Conservation (phyloP, 2,329 filamentous ascomycete genomes). For the Sporothrix protearum region DNA sequence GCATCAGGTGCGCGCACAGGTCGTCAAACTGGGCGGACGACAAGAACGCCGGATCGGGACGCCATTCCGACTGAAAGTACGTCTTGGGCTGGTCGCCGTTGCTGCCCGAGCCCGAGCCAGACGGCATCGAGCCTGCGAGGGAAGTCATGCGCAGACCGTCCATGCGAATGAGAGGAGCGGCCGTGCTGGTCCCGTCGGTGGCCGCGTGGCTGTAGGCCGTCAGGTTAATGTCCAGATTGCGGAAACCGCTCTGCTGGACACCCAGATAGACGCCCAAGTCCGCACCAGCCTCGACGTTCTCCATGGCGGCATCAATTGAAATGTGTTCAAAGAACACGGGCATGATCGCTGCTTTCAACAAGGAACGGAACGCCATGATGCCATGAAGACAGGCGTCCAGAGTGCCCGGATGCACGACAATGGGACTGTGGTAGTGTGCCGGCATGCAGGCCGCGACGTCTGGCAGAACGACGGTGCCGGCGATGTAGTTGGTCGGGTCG, state of each 20-base stretch:
- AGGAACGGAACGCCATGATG: constrained; percentile 28
- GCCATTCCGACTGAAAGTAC: constrained; percentile 27
- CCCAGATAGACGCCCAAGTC: constrained; percentile 22
- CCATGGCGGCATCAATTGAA: constrained; percentile 23
- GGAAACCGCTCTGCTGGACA: constrained; percentile 27
- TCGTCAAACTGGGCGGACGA: constrained; percentile 22
- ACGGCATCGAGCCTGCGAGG: constrained; percentile 25
- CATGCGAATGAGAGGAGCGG: constrained; percentile 25
- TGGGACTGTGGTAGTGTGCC: constrained; percentile 25
- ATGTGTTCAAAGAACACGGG: constrained; percentile 28
- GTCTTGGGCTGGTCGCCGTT: constrained; percentile 23
- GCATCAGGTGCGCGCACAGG: constrained; percentile 26
- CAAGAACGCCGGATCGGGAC: constrained; percentile 25
- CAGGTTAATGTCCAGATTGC: constrained; percentile 28
- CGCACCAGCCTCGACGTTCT: constrained; percentile 13
- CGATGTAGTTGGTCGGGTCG: constrained; percentile 19
- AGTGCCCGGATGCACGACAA: constrained; percentile 29
- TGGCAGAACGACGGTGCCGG: constrained; percentile 24
- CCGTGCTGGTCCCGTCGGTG: neutral
- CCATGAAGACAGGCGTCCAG: constrained; percentile 30
- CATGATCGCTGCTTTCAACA: constrained; percentile 28
- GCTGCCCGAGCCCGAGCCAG: neutral
- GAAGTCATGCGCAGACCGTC: constrained; percentile 28
- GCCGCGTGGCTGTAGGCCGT: constrained; percentile 16
- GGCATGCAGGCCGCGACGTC: constrained; percentile 28